Evolutionary conservation across 495 filamentous ascomycete species (phyloP), one percentile per base, ranked within the genome.

Genomic region (Xylaria flabelliformis): DNA sequence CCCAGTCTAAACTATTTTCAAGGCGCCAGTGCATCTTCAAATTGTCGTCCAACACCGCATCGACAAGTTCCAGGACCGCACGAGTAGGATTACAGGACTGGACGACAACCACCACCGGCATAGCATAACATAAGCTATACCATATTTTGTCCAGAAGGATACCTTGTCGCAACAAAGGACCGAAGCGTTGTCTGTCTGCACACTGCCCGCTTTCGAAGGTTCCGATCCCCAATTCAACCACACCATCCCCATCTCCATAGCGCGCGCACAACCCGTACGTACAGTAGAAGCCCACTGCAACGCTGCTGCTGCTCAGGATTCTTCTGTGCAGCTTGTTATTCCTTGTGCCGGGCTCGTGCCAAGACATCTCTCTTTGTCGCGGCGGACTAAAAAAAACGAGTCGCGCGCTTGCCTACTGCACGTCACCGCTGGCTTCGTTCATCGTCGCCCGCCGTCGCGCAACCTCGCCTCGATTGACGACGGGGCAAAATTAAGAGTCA

Each of bases 1-100:
- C 62, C 62, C 70, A 29, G 70, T 62, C 70, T 72, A 72, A 67
- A 67, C 70, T 72, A 61, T 66, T 72, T 72, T 72, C 62, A 72
- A 58, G 70, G 63, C 70, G 63, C 70, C 70, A 63, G 70, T 71
- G 39, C 63, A 65, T 21, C 51, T 46, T 50, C 46, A n/a, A 21
- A 46, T 51, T 61, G 39, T 26, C 46, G 24, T 24, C 21, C n/a
- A 53, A 48, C 62, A 32, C 44, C 62, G 6, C 53, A 32, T 56
- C 53, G 26, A 56, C 53, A 32, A 42, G 36, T 39, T 32, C 10
- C 26, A 34, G 8, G 62, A 42, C 34, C 42, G 29, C 42, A 50
- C 63, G 61, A 46, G 61, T 63, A 44, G 61, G 42, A 41, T 61
- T 61, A 61, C 58, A 3, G 58, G 58, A 39, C 58, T 61, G 58